These are phyloP conservation scores for Sphagnurus paluster DNA, from an alignment of 1,284 basidiomycete genomes.

Conservation along the genomic window DNA sequence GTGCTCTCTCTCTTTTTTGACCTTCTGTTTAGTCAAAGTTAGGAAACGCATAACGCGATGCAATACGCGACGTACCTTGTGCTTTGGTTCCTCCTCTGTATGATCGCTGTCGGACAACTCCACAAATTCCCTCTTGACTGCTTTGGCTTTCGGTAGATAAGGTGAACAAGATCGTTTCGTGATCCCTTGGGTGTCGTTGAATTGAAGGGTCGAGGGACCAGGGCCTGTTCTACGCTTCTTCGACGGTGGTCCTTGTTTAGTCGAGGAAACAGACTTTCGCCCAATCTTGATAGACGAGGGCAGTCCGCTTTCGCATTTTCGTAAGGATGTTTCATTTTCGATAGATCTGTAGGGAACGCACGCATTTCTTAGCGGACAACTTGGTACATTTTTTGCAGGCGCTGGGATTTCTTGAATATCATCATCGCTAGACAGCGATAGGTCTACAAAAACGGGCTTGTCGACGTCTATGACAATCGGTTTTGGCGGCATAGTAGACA, in stretches of 20 bases:
- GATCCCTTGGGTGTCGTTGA: not conserved
- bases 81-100: constrained; percentile 15
- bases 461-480: constrained; percentile 18
- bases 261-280: not conserved
- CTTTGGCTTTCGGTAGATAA: not conserved
- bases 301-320: too few species aligned
- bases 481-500: not conserved
- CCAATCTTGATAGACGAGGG: not conserved
- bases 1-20: constrained; percentile 5
- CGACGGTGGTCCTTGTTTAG: not conserved
- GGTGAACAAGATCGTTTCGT: not conserved
- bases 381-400: too few species aligned
- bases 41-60: not conserved
- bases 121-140: constrained; percentile 12
- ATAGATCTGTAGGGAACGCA: too few species aligned
- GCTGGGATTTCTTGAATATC: constrained; percentile 5
- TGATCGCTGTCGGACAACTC: constrained; percentile 27
- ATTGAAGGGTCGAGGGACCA: too few species aligned
- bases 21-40: not conserved
- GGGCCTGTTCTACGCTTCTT: constrained; percentile 9
- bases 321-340: too few species aligned
- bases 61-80: constrained; percentile 8
- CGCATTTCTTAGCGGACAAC: too few species aligned
- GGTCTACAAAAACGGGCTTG: constrained; percentile 8
- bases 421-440: constrained; percentile 18